Conservation (phyloP, 2,329 filamentous ascomycete genomes). For the Aspergillus awamori region DNA sequence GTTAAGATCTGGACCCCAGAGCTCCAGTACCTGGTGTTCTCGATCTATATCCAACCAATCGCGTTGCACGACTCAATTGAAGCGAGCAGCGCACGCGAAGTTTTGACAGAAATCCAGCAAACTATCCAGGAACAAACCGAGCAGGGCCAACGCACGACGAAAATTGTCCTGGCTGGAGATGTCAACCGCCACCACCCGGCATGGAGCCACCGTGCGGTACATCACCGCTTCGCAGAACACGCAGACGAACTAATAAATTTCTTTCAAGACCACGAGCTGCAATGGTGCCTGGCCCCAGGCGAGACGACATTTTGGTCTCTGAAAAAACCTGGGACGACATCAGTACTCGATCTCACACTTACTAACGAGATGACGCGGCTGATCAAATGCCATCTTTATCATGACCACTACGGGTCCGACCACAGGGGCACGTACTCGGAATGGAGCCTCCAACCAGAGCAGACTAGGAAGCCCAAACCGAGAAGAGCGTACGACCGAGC, state of each 20-base stretch:
- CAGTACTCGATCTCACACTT: conserved; percentile 20
- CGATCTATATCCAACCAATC: conserved; percentile 20
- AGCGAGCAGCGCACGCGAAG: not conserved
- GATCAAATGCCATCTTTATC: conserved; percentile 28
- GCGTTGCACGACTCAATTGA: not conserved
- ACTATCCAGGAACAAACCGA: not conserved
- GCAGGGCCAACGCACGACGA: not conserved
- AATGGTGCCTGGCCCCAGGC: conserved; percentile 16
- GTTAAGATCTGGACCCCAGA: conserved; percentile 25
- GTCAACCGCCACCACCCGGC: conserved; percentile 22
- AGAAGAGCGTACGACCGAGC: conserved; percentile 19
- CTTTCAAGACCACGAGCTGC: conserved; percentile 13
- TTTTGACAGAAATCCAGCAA: conserved; percentile 4
- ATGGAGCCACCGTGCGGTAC: conserved; percentile 14
- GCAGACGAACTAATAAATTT: conserved; percentile 14
- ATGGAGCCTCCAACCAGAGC: conserved; percentile 16
- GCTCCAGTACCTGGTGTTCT: conserved; percentile 24
- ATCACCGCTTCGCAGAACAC: conserved; percentile 11
- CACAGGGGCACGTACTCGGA: conserved; percentile 27
- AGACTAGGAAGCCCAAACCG: conserved; percentile 7
- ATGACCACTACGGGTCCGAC: conserved; percentile 29
- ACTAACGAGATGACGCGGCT: conserved; percentile 18
- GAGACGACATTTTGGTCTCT: conserved; percentile 14
- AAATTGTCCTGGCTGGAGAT: conserved; percentile 18
- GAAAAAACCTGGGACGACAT: conserved; percentile 17